These are phyloP conservation scores for Angophora floribunda DNA, from an alignment of 345 rosid genomes.

Conservation along the genomic window DNA sequence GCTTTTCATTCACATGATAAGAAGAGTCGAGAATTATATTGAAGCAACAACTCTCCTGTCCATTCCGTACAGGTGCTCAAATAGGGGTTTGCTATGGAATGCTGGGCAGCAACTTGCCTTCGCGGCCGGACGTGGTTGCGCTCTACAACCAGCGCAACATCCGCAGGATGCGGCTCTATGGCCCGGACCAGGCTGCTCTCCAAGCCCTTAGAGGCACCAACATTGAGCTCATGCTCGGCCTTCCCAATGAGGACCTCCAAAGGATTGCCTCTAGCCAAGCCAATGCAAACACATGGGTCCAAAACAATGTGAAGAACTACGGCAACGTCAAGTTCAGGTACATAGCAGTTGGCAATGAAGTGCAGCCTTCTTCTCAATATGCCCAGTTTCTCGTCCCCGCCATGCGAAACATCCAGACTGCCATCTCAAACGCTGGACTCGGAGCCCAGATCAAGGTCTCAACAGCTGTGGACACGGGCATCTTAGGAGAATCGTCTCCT, in stretches of 20 bases:
- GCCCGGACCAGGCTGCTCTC: constrained; percentile 22
- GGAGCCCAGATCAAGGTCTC: constrained; percentile 35
- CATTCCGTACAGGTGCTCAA: constrained; percentile 1
- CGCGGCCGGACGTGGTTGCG: constrained; percentile 25
- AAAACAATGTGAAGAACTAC: constrained; percentile 23
- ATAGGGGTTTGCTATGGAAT: constrained; percentile 70
- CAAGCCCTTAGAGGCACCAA: constrained; percentile 35
- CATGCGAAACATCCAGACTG: constrained; percentile 33
- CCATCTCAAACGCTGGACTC: constrained; percentile 14
- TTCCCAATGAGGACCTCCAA: constrained; percentile 21
- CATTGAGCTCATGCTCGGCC: constrained; percentile 40
- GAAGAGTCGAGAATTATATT: background rate
- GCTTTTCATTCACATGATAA: background rate
- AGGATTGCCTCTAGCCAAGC: constrained; percentile 26
- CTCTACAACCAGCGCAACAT: constrained; percentile 41
- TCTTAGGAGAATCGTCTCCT: constrained; percentile 7
- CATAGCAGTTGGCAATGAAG: constrained; percentile 59
- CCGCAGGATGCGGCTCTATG: constrained; percentile 36
- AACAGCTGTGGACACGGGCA: background rate
- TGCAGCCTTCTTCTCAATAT: constrained; percentile 4
- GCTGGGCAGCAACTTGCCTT: constrained; percentile 37
- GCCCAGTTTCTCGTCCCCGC: constrained; percentile 32
- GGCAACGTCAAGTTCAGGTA: constrained; percentile 33
- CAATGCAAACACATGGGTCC: constrained; percentile 39
- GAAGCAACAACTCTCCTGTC: background rate